Percentiles rank a stretch among this genome's conserved stretches.
Conservation (phyloP, 106 monocot species). For the Ottelia alismoides region DNA sequence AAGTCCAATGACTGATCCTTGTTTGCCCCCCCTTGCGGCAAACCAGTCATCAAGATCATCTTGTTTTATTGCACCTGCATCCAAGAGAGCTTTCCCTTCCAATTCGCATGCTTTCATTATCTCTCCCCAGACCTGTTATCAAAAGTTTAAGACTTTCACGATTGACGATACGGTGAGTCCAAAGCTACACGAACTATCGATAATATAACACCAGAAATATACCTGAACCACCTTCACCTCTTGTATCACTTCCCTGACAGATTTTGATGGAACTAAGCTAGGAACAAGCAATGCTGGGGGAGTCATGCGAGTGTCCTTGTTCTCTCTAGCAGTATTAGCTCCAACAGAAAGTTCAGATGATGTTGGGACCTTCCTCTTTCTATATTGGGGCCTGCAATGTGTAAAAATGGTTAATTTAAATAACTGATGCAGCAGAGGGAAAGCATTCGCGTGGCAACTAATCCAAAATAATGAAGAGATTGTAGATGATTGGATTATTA, state of each 20-base stretch:
- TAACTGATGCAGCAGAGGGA: too few relatives aligned
- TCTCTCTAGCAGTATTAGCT: conserved; percentile 20
- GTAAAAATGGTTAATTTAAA: background rate
- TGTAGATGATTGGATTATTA: too few relatives aligned
- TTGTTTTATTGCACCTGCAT: conserved; percentile 35
- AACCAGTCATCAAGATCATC: conserved; percentile 62
- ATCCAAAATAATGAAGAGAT: too few relatives aligned
- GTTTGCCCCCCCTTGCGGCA: conserved; percentile 33
- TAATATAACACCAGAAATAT: background rate
- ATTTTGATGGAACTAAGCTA: conserved; percentile 68
- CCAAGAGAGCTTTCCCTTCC: conserved; percentile 56
- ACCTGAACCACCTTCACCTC: conserved; percentile 99
- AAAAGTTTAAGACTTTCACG: background rate
- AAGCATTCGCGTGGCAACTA: too few relatives aligned
- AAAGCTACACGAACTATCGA: background rate
- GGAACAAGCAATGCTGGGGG: conserved; percentile 72
- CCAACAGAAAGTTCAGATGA: conserved; percentile 48
- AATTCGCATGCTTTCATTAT: conserved; percentile 49
- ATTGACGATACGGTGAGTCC: background rate
- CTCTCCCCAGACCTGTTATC: conserved; percentile 72
- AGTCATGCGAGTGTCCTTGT: conserved; percentile 20
- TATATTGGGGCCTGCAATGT: conserved; percentile 51
- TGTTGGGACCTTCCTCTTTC: conserved; percentile 36
- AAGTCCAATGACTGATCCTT: conserved; percentile 38
- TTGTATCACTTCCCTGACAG: conserved; percentile 76